Percentiles rank a stretch among this genome's conserved stretches.
These are phyloP conservation scores for Ilex paraguariensis DNA, from an alignment of 305 asterid genomes.

Conservation along the genomic window DNA sequence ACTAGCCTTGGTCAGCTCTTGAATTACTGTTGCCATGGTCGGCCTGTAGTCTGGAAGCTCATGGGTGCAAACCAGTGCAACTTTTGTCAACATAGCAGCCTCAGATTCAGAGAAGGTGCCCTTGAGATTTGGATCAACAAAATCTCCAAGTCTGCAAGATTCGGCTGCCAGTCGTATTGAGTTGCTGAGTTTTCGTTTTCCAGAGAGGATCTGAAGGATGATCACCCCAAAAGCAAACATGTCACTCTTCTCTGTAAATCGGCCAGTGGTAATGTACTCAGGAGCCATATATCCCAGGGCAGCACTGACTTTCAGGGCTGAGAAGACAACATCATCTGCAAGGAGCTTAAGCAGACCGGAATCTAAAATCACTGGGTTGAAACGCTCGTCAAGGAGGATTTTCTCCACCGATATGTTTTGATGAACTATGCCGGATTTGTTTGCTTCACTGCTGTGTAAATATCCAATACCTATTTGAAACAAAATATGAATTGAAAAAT, in stretches of 20 bases:
- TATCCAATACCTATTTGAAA: slow-evolving; percentile 57
- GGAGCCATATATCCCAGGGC: slow-evolving; percentile 97
- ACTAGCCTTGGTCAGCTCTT: slow-evolving; percentile 28
- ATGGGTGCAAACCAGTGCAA: slow-evolving; percentile 63
- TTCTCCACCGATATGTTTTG: slow-evolving; percentile 84
- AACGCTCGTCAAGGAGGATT: slow-evolving; percentile 52
- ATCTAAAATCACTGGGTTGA: slow-evolving; percentile 67
- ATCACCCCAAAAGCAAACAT: slow-evolving; percentile 91
- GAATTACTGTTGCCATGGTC: slow-evolving; percentile 46
- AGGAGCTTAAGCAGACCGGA: slow-evolving; percentile 84
- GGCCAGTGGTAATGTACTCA: slow-evolving; percentile 86
- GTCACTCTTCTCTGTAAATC: slow-evolving; percentile 90
- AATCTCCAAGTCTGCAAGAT: slow-evolving; percentile 39
- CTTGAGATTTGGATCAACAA: slow-evolving; percentile 50
- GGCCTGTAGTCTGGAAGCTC: slow-evolving; percentile 72
- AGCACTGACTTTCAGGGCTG: slow-evolving; percentile 93
- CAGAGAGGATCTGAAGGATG: slow-evolving; percentile 74
- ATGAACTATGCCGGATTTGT: slow-evolving; percentile 69
- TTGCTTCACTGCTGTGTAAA: slow-evolving; percentile 52
- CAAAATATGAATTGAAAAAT: background rate
- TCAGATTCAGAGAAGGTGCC: slow-evolving; percentile 39
- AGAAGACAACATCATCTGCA: slow-evolving; percentile 88
- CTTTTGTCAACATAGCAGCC: slow-evolving; percentile 45
- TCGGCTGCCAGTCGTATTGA: slow-evolving; percentile 60
- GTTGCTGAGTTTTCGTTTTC: slow-evolving; percentile 45